phyloP scores from a whole-genome alignment of 352 stramenopile genomes.

The Phytophthora europaea region DNA sequence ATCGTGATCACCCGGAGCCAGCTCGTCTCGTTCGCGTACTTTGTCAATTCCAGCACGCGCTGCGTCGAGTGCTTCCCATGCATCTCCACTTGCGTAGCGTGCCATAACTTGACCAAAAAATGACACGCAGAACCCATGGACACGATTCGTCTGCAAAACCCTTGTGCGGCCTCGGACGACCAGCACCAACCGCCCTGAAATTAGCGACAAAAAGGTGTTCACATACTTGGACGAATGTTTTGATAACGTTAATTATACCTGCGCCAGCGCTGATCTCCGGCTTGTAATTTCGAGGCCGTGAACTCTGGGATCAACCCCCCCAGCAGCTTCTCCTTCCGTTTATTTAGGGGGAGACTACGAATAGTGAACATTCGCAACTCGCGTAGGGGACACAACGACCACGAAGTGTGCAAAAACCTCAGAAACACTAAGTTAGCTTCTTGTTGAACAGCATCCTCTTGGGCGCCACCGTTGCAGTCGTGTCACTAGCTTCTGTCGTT shows the following conservation, averaged over 20 bases:
- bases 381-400: too few species aligned
- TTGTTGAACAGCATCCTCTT: too few species aligned
- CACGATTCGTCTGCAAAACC: not conserved
- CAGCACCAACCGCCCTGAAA: not conserved
- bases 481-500: too few species aligned
- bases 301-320: too few species aligned
- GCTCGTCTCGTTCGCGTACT: conserved; percentile 1
- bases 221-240: not conserved
- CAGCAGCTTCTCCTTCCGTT: too few species aligned
- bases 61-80: conserved; percentile 11
- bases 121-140: not conserved
- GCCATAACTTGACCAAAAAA: not conserved
- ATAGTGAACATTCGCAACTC: too few species aligned
- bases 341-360: too few species aligned
- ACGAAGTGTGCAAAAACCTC: too few species aligned
- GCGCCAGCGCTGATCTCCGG: too few species aligned
- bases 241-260: not conserved
- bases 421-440: too few species aligned
- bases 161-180: not conserved
- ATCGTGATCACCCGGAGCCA: conserved; percentile 9
- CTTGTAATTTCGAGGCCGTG: too few species aligned
- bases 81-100: conserved; percentile 11
- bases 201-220: not conserved
- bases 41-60: not conserved
- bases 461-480: too few species aligned